These are phyloP conservation scores for Mixia osmundae DNA, from an alignment of 1,284 basidiomycete species.

Conservation along the genomic window DNA sequence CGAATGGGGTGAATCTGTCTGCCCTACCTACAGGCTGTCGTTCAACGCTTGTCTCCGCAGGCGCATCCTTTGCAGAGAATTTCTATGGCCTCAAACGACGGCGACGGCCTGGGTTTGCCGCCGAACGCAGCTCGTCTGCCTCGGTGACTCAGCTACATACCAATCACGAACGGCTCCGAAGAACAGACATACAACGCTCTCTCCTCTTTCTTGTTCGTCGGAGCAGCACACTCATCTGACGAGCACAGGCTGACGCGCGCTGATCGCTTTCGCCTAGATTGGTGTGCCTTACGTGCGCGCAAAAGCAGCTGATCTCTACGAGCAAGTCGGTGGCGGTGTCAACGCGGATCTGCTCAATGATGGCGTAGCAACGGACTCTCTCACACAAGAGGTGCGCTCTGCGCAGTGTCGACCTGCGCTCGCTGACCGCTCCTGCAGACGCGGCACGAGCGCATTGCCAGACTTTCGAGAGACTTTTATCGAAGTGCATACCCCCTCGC, in stretches of 20 bases:
- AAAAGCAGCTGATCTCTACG: slow-evolving; percentile 72
- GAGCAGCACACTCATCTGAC: background rate
- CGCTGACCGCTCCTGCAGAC: too few species aligned
- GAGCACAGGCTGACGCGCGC: slow-evolving; percentile 10
- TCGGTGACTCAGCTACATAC: slow-evolving; percentile 41
- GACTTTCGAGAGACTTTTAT: slow-evolving; percentile 2
- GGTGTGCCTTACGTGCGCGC: slow-evolving; percentile 71
- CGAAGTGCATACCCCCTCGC: slow-evolving; percentile 44
- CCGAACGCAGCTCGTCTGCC: slow-evolving; percentile 36
- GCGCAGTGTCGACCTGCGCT: too few species aligned
- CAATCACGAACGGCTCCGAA: slow-evolving; percentile 36
- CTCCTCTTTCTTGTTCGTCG: slow-evolving; percentile 11
- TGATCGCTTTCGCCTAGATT: slow-evolving; percentile 31
- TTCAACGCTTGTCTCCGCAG: slow-evolving; percentile 23
- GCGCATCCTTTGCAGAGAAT: slow-evolving; percentile 72
- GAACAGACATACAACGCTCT: slow-evolving; percentile 30
- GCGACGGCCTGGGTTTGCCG: slow-evolving; percentile 38
- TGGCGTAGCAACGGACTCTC: background rate
- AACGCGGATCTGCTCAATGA: slow-evolving; percentile 41
- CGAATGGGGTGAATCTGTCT: slow-evolving; percentile 34
- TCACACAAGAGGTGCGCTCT: too few species aligned
- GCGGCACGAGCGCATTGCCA: too few species aligned
- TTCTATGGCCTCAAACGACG: slow-evolving; percentile 74
- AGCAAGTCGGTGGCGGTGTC: slow-evolving; percentile 61
- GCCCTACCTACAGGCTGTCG: background rate